These are phyloP conservation scores for Russula abietina DNA, from an alignment of 768 basidiomycete genomes.

Conservation along the genomic window DNA sequence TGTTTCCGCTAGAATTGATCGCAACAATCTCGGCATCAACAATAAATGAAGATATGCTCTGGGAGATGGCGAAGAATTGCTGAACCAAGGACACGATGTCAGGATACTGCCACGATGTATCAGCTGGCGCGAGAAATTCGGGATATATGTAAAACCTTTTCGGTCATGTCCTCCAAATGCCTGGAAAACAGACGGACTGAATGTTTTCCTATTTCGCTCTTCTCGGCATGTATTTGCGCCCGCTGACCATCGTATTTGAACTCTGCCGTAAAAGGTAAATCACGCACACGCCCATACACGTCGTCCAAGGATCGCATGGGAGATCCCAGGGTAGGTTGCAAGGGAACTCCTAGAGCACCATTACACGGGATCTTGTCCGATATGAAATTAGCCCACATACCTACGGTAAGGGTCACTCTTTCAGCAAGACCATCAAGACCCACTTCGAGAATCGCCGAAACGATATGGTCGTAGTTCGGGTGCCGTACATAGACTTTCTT, in stretches of 20 bases:
- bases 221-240: conserved; percentile 66
- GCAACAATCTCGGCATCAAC: conserved; percentile 88
- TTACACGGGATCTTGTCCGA: conserved; percentile 11
- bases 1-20: conserved; percentile 56
- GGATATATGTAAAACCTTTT: conserved; percentile 47
- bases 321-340: conserved; percentile 82
- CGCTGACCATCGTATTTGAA: conserved; percentile 90
- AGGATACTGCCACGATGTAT: conserved; percentile 54
- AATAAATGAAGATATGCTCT: conserved; percentile 56
- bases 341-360: conserved; percentile 56
- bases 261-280: conserved; percentile 72
- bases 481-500: conserved; percentile 72
- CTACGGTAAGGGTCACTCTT: conserved; percentile 61
- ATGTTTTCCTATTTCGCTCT: conserved; percentile 30
- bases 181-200: conserved; percentile 73
- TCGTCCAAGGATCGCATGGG: conserved; percentile 80
- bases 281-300: conserved; percentile 65
- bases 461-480: conserved; percentile 69
- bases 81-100: conserved; percentile 62
- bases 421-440: conserved; percentile 57
- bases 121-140: conserved; percentile 15
- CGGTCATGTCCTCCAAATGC: conserved; percentile 89
- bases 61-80: conserved; percentile 40
- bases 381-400: conserved; percentile 37
- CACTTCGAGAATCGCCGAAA: conserved; percentile 49